Evolutionary conservation across 768 basidiomycete species (phyloP), one percentile per base, ranked within the genome.

Genomic region (Pleurotus citrinopileatus): DNA sequence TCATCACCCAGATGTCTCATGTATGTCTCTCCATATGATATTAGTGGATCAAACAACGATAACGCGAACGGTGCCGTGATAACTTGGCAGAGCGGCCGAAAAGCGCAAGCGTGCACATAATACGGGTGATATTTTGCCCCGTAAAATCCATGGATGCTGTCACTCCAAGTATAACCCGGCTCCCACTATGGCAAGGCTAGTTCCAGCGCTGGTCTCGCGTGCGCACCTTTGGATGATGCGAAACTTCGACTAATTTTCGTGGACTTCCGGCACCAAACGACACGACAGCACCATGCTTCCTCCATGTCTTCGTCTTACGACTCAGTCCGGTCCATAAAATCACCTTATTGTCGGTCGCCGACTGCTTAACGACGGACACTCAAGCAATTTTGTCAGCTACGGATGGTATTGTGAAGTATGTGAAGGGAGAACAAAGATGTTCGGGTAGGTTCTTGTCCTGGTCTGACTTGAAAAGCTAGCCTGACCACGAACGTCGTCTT

Each of bases 381-480:
- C n/a, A 20, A 32, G 10, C 12, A 23, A n/a, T 37, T 51, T 22
- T 51, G 34, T n/a, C 37, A 26, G 34, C 7, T 15, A 15, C n/a
- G 8, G 48, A 37, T 23, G 48, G 19, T 10, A 19, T 34, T 51
- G 48, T 51, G 48, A 51, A 38, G 48, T 36, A 8, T 50, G 48
- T 50, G 48, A 50, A 50, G 34, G 48, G 48, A 37, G 48, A 38
- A 38, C 48, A 51, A 51, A 34, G 45, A n/a, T 20, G 26, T 26
- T 44, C 43, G 43, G 19, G 43, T 44, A 22, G 19, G 13, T 44
- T 44, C 9, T 44, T 44, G 43, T 44, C 7, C 7, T 44, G 20
- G 22, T 51, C n/a, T 51, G 48, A 51, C 48, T 28, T 51, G 48
- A 51, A 51, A 51, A 51, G 48, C n/a, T 19, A 25, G 48, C n/a